Conservation (phyloP, 345 rosid genomes). For the Adansonia digitata region DNA sequence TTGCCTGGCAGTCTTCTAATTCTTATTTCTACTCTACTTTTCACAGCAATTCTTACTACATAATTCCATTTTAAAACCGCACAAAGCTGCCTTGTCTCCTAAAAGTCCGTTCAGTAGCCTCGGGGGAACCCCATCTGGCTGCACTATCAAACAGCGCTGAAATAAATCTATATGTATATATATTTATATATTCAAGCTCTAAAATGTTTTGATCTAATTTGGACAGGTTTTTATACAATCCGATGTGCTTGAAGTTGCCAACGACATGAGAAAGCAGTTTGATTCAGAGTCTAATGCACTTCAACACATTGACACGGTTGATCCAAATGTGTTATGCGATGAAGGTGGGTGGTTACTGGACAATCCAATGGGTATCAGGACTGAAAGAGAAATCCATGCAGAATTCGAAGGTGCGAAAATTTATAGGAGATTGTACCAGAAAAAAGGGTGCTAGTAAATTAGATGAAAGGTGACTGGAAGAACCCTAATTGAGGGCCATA, state of each 20-base stretch:
- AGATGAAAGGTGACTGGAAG: not conserved
- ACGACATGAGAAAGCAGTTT: slow-evolving; percentile 75
- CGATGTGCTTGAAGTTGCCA: slow-evolving; percentile 79
- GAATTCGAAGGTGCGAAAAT: slow-evolving; percentile 70
- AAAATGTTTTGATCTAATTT: not conserved
- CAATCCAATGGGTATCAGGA: slow-evolving; percentile 85
- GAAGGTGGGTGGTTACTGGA: slow-evolving; percentile 61
- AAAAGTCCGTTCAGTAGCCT: not conserved
- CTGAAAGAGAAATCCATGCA: slow-evolving; percentile 89
- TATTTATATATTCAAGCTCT: not conserved
- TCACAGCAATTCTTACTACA: not conserved
- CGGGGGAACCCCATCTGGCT: not conserved
- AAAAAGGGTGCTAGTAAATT: slow-evolving; percentile 21
- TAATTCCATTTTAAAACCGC: not conserved
- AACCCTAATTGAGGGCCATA: not conserved
- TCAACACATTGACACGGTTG: slow-evolving; percentile 38
- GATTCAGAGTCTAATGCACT: slow-evolving; percentile 46
- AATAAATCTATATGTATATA: not conserved
- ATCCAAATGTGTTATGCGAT: slow-evolving; percentile 32
- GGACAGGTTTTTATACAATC: slow-evolving; percentile 81
- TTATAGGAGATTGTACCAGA: slow-evolving; percentile 75
- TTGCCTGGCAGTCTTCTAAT: not conserved
- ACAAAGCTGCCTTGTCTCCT: not conserved
- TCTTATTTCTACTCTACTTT: not conserved
- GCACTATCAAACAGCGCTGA: not conserved